Evolutionary conservation across 2,329 filamentous ascomycete species (phyloP), one percentile per base, ranked within the genome.

Genomic region (Tolypocladium amazonense): DNA sequence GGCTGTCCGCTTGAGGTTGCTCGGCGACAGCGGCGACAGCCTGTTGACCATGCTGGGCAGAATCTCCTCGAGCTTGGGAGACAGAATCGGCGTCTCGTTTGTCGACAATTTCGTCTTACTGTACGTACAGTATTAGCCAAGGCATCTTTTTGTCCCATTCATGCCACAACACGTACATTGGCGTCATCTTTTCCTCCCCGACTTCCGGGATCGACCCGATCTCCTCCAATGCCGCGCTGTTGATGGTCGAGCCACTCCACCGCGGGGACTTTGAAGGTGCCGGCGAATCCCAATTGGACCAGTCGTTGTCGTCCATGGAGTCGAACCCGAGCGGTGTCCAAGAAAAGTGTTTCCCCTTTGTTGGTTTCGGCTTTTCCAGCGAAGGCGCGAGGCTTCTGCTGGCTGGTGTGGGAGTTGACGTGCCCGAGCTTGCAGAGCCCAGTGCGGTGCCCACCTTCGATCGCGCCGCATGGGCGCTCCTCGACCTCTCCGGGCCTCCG

Each of bases 1-100:
- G n/a, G 92, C 90, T 0, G 90, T 93, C 43, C 86, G 83, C 70
- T 91, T 90, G 65, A 97, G 76, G 67, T 90, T 92, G 65, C 85
- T 86, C 0, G 92, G 89, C 11, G 85, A 83, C 50, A 92, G 75
- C 64, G 87, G 86, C 11, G 85, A 83, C 50, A 92, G 75, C 64
- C 87, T 86, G 69, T 86, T 87, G 59, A 95, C 81, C 56, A 88
- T 82, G 56, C 87, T 86, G 76, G 90, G 90, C 35, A 88, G 71
- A 60, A 85, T 70, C 68, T 86, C 77, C 71, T 82, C 79, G 41
- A 83, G 71, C 66, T 77, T 79, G 62, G 53, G 52, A 35, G 74
- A 69, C 53, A 76, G 70, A 33, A 72, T 62, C 30, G 68, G 67
- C 58, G 67, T 68, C 56, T 73, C 70, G 59, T 68, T 63, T 38